phyloP scores from a whole-genome alignment of 352 stramenopile species.

The Phytophthora uliginosa region DNA sequence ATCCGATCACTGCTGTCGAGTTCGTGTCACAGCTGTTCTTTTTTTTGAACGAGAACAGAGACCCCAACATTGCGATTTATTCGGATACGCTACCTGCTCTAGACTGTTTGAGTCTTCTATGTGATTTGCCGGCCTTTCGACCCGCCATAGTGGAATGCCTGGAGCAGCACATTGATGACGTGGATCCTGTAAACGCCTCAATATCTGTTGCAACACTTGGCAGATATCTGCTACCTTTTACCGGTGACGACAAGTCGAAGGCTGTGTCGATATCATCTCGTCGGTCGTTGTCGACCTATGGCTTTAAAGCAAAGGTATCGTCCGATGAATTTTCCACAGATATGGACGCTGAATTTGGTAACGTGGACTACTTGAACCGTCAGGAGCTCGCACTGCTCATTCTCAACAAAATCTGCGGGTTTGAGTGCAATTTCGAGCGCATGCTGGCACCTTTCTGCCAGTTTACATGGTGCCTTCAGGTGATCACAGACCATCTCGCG shows the following conservation, averaged over 20 bases:
- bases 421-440: constrained; percentile 76
- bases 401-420: constrained; percentile 84
- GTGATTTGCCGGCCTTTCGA: constrained; percentile 69
- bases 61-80: constrained; percentile 81
- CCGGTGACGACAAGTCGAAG: constrained; percentile 59
- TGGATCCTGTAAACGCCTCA: constrained; percentile 70
- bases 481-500: constrained; percentile 82
- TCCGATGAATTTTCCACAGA: constrained; percentile 38
- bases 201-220: constrained; percentile 83
- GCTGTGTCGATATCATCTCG: constrained; percentile 82
- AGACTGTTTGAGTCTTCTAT: constrained; percentile 76
- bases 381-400: constrained; percentile 84
- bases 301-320: constrained; percentile 61
- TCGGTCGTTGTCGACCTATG: constrained; percentile 79
- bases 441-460: constrained; percentile 82
- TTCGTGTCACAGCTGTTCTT: constrained; percentile 78
- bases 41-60: constrained; percentile 85
- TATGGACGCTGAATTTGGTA: constrained; percentile 83
- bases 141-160: constrained; percentile 70
- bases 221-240: constrained; percentile 80
- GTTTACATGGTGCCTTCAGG: constrained; percentile 86
- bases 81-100: constrained; percentile 79
- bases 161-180: constrained; percentile 69
- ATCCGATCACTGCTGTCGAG: constrained; percentile 58
- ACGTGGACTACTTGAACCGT: constrained; percentile 77